Conservation (phyloP, 139 green algal genomes). For the Coccomyxa sp. region DNA sequence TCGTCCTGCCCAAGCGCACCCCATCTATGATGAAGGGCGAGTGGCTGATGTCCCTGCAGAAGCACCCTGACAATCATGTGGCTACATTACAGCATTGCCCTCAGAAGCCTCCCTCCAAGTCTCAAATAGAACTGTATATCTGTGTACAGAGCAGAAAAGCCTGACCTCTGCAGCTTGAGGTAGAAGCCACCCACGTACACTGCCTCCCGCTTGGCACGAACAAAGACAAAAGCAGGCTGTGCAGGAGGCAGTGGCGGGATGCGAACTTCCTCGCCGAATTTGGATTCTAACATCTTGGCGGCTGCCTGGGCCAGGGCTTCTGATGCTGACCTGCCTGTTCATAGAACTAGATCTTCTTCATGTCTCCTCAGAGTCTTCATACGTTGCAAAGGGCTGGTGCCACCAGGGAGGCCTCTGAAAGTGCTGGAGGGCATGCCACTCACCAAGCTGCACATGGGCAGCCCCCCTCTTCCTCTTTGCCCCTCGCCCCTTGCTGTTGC, state of each 20-base stretch:
- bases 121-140: neutral
- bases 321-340: neutral
- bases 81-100: neutral
- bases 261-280: neutral
- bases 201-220: neutral
- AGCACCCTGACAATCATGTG: neutral
- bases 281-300: neutral
- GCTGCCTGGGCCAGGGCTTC: neutral
- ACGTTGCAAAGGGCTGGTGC: neutral
- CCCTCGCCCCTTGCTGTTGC: neutral
- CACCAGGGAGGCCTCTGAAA: neutral
- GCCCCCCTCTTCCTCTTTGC: neutral
- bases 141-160: neutral
- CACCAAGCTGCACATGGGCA: no score
- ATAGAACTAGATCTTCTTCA: neutral
- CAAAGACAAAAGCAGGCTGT: neutral
- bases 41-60: constrained; percentile 29
- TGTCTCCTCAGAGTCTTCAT: neutral
- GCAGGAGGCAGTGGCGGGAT: neutral
- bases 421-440: neutral
- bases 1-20: constrained; percentile 24
- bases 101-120: neutral
- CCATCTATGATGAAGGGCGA: constrained; percentile 48
- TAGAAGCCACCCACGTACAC: constrained; percentile 32
- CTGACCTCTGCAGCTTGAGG: constrained; percentile 19